Base-by-base conservation (phyloP, 164 flowering plant genomes). In the Warburgia ugandensis region DNA sequence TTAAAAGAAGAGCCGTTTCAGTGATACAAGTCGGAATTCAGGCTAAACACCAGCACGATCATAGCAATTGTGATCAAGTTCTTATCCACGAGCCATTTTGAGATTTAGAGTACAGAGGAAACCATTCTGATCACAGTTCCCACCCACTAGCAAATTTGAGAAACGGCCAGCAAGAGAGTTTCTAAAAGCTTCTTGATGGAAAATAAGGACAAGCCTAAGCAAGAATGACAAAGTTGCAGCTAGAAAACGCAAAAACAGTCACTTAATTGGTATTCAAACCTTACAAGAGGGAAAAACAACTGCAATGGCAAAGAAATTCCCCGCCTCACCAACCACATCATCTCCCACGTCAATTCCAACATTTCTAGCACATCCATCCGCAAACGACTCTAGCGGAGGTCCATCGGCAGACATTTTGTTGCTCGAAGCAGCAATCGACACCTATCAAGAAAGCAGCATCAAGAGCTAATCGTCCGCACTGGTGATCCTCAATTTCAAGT, bases 291-390 rank as follows among this genome's bases (percentile, higher is more conserved):
- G 74, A 44, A 60, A 81, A 30, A 79, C 85, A 37, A 70, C 70
- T 23, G 97, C 99, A 54, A 94, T 77, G 29, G 79, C 86, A 72
- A 89, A 86, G 77, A 66, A 83, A 58, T 47, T 76, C 48, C 97
- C 99, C 0, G 64, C 65, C 49, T 63, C 65, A 49, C 58, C 30
- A 23, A 40, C 49, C 48, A 29, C 35, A 45, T 39, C 23, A 55
- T 60, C 59, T 7, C 28, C 41, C 13, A 37, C 48, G 31, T 67
- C 69, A 64, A 67, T 31, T 17, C 68, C 76, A 58, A 60, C 65
- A 42, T 58, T 57, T 35, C 42, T 49, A 20, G 56, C 65, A 51
- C 59, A 73, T 64, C 71, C 80, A 48, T 66, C 68, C 5, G 59
- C 55, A 8, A 86, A 62, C 20, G 83, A 73, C 44, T 72, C 64